Base-by-base conservation (phyloP, 352 stramenopile species). In the Phytophthora melonis region DNA sequence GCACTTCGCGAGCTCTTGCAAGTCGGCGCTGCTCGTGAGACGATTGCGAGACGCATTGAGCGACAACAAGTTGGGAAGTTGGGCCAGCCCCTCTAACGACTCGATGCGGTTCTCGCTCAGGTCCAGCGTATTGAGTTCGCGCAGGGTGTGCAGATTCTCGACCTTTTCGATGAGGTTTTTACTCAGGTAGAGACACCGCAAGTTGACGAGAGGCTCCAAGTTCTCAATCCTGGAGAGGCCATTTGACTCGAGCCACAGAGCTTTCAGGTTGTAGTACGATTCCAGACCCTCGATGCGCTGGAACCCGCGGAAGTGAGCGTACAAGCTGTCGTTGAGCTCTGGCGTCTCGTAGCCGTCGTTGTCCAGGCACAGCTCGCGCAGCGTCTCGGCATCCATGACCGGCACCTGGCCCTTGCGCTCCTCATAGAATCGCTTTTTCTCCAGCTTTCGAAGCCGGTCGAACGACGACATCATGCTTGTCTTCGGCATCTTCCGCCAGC, bases 231-330 rank as follows among this genome's bases (percentile, higher is more conserved):
- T 90, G 19, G 73, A 79, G 34, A 99, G 84, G 9, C 94, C 95
- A 72, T 99, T 99, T 1, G 91, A 97, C 74, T 99, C 96, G 19
- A 99, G 89, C 92, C 92, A 99, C n/a, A 99, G 80, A 49, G 93
- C 89, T 74, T 98, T 98, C 57, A 99, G 82, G 21, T 91, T 96
- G 57, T 80, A 93, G 79, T 99, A 99, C 41, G 88, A 79, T 30
- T 98, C 93, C 2, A 99, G 83, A 21, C 98, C 97, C 66, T 99
- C 92, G 59, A 99, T 99, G 49, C 82, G 81, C 64, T 93, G 90
- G 66, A 98, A 99, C 10, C 95, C 96, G 55, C 97, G 96, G 72
- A 98, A 99, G 75, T 99, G 97, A 47, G 88, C 86, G 54, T 91
- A 93, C 52, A 99, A 78, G 36, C 87, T 98, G 68, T 99, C 95